Percentiles rank a stretch among this genome's conserved stretches.
Evolutionary conservation across 2,329 filamentous ascomycete genomes (phyloP).

Genomic region (Ascochyta viciae-villosae): DNA sequence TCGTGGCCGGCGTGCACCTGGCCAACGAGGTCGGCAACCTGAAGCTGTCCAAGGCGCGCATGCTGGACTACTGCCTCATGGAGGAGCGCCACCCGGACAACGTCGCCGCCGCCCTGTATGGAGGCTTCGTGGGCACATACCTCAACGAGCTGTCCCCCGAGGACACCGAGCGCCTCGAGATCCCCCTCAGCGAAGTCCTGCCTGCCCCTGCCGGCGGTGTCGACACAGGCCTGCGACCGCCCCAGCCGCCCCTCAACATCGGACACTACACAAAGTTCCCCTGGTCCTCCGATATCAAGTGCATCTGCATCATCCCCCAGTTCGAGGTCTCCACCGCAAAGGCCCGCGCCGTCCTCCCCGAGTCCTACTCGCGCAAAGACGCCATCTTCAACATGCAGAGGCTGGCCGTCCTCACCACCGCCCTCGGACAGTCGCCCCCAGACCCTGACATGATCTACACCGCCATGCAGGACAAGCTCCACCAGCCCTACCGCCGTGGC

Average conservation of each 20-base stretch:
- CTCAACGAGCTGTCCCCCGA: constrained; percentile 89
- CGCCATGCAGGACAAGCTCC: constrained; percentile 98
- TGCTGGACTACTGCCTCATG: constrained; percentile 98
- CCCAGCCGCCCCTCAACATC: constrained; percentile 88
- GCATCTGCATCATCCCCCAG: constrained; percentile 92
- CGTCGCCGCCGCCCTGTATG: constrained; percentile 91
- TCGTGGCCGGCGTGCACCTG: constrained; percentile 92
- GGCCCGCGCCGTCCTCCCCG: constrained; percentile 84
- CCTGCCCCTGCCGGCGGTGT: constrained; percentile 88
- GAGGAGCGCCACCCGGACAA: constrained; percentile 67
- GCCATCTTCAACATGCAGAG: constrained; percentile 96
- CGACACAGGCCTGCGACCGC: constrained; percentile 86
- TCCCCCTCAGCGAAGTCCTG: constrained; percentile 91
- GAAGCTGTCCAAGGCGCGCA: constrained; percentile 75
- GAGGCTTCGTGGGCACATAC: constrained; percentile 96
- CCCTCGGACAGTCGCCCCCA: constrained; percentile 86
- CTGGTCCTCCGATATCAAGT: constrained; percentile 95
- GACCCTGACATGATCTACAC: constrained; percentile 94
- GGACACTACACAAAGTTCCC: constrained; percentile 96
- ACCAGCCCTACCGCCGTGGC: constrained; percentile 92
- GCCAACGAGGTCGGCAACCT: constrained; percentile 88
- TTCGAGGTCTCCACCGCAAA: constrained; percentile 96
- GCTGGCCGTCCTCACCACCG: constrained; percentile 87
- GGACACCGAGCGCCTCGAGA: constrained; percentile 89
- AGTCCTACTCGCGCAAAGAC: constrained; percentile 78